Percentiles rank a stretch among this genome's conserved stretches.
Conservation (phyloP, 2,329 filamentous ascomycete genomes). For the Hirsutella rhossiliensis region DNA sequence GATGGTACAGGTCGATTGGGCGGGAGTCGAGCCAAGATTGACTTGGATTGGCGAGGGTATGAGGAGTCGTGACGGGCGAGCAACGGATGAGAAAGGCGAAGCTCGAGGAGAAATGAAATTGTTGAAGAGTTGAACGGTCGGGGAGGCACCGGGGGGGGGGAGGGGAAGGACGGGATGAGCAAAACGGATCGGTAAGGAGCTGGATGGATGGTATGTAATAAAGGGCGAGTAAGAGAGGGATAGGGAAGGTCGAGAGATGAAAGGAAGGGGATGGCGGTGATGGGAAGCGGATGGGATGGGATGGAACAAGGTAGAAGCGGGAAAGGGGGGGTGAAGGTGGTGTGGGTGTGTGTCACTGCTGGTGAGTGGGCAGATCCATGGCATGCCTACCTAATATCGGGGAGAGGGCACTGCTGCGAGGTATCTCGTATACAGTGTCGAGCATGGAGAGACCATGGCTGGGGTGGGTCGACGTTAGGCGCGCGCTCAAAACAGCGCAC, state of each 20-base stretch:
- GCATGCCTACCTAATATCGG: not conserved
- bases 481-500: not conserved
- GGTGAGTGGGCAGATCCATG: conserved; percentile 7
- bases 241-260: conserved; percentile 1
- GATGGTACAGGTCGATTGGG: too few species aligned
- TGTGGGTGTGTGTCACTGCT: conserved; percentile 12
- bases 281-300: conserved; percentile 18
- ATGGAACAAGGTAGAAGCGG: conserved; percentile 21
- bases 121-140: not conserved
- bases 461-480: not conserved
- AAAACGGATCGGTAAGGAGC: conserved; percentile 11
- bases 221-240: conserved; percentile 16
- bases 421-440: not conserved
- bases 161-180: conserved; percentile 14
- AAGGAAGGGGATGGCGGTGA: conserved; percentile 21
- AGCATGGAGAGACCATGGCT: conserved; percentile 1
- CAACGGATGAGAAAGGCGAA: too few species aligned
- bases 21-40: too few species aligned
- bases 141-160: not conserved
- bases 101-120: too few species aligned
- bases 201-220: conserved; percentile 9
- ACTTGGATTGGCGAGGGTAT: too few species aligned
- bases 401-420: too few species aligned
- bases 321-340: conserved; percentile 10
- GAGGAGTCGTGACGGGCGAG: too few species aligned